Percentiles rank a stretch among this genome's conserved stretches.
Evolutionary conservation across 768 basidiomycete genomes (phyloP).

Genomic region (Termitomyces eurrhizus): DNA sequence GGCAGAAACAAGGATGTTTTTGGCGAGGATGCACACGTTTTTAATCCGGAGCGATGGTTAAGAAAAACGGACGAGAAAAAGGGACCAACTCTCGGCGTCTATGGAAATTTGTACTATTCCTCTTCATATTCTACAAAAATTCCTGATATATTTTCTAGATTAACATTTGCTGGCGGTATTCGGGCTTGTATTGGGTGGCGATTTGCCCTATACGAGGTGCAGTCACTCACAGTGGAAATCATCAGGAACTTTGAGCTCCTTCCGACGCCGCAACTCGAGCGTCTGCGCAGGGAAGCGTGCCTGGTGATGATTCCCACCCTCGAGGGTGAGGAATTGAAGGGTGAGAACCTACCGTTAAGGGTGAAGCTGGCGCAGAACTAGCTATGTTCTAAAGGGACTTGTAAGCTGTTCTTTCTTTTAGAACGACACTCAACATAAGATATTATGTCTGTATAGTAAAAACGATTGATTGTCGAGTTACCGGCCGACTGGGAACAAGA

Average conservation of each 20-base stretch:
- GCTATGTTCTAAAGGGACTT: background rate
- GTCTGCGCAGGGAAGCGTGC: conserved; percentile 41
- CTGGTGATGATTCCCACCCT: conserved; percentile 46
- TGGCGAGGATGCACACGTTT: conserved; percentile 52
- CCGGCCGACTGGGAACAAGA: background rate
- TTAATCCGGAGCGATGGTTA: conserved; percentile 58
- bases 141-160: conserved; percentile 21
- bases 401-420: background rate
- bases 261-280: conserved; percentile 34
- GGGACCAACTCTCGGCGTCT: conserved; percentile 39
- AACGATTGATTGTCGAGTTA: background rate
- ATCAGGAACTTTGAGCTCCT: conserved; percentile 56
- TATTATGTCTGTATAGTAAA: background rate
- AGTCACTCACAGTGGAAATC: conserved; percentile 54
- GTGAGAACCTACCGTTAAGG: conserved; percentile 39
- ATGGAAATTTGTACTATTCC: conserved; percentile 40
- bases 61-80: conserved; percentile 30
- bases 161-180: conserved; percentile 46
- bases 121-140: background rate
- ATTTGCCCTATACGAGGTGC: conserved; percentile 53
- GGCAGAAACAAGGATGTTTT: conserved; percentile 45
- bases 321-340: conserved; percentile 40
- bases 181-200: conserved; percentile 48
- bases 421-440: background rate
- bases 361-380: conserved; percentile 32